phyloP scores from a whole-genome alignment of 441 rosid genomes.

The Euphorbia schlechtendalii region DNA sequence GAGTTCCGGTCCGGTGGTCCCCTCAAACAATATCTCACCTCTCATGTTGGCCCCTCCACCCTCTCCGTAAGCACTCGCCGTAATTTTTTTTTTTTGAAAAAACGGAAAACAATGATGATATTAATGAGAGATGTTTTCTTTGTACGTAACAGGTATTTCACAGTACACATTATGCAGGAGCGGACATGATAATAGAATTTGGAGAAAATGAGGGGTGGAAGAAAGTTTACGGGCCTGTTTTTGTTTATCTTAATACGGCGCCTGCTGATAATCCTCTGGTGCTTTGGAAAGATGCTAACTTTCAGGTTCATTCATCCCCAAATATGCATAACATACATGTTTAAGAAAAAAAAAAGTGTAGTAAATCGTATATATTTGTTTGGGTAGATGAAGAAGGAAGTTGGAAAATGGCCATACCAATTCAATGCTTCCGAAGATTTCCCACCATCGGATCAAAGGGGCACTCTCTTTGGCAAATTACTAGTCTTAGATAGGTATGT shows the following conservation, averaged over 20 bases:
- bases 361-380: too few relatives aligned
- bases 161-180: slow-evolving; percentile 81
- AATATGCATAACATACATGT: too few relatives aligned
- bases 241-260: slow-evolving; percentile 43
- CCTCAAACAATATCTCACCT: slow-evolving; percentile 72
- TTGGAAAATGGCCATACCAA: slow-evolving; percentile 65
- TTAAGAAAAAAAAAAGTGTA: too few relatives aligned
- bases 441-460: slow-evolving; percentile 45
- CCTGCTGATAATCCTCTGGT: slow-evolving; percentile 31
- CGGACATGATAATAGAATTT: slow-evolving; percentile 54
- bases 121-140: too few relatives aligned
- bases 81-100: too few relatives aligned
- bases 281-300: slow-evolving; percentile 79
- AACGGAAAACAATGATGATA: too few relatives aligned
- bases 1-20: slow-evolving; percentile 88
- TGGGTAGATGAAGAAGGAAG: slow-evolving; percentile 46
- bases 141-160: slow-evolving; percentile 46
- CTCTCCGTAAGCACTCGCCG: slow-evolving; percentile 43
- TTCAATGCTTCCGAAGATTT: slow-evolving; percentile 65
- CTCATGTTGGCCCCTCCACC: slow-evolving; percentile 81
- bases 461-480: slow-evolving; percentile 54
- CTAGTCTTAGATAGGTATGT: slow-evolving; percentile 51
- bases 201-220: slow-evolving; percentile 71
- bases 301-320: slow-evolving; percentile 36
- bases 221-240: slow-evolving; percentile 84